A percentile compares a stretch with the other conserved stretches of the same genome.
Evolutionary conservation across 768 basidiomycete species (phyloP).

Genomic region (Podaxis pistillaris): DNA sequence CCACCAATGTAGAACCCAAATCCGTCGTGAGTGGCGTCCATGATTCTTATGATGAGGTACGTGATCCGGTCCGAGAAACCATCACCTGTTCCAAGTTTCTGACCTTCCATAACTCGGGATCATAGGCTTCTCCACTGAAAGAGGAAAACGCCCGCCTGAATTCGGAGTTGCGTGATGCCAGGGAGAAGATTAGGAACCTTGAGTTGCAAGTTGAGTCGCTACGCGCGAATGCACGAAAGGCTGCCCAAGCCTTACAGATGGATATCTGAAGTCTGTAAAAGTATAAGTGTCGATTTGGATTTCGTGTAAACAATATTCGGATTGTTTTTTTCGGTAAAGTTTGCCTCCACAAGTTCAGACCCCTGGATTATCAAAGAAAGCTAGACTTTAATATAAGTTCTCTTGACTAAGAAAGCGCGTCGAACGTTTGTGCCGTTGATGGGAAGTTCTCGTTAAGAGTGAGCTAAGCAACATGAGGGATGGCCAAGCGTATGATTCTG

Average conservation of each 20-base stretch:
- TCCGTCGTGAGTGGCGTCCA: neutral
- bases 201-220: conserved; percentile 80
- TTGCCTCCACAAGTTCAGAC: neutral
- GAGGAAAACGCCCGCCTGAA: conserved; percentile 63
- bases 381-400: neutral
- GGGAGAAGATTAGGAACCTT: conserved; percentile 78
- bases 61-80: neutral
- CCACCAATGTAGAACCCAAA: neutral
- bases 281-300: neutral
- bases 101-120: neutral
- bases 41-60: conserved; percentile 15
- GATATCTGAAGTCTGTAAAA: conserved; percentile 2
- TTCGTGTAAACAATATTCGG: neutral
- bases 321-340: neutral
- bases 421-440: too few species aligned
- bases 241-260: conserved; percentile 57
- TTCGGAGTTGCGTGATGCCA: conserved; percentile 72
- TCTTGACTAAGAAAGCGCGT: too few species aligned
- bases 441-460: neutral
- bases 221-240: conserved; percentile 73
- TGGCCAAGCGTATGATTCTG: neutral
- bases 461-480: neutral
- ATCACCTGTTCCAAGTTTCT: too few species aligned
- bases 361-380: neutral
- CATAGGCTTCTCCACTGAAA: conserved; percentile 26